Base-by-base conservation (phyloP, 352 stramenopile species). In the Globisporangium cederbergense region DNA sequence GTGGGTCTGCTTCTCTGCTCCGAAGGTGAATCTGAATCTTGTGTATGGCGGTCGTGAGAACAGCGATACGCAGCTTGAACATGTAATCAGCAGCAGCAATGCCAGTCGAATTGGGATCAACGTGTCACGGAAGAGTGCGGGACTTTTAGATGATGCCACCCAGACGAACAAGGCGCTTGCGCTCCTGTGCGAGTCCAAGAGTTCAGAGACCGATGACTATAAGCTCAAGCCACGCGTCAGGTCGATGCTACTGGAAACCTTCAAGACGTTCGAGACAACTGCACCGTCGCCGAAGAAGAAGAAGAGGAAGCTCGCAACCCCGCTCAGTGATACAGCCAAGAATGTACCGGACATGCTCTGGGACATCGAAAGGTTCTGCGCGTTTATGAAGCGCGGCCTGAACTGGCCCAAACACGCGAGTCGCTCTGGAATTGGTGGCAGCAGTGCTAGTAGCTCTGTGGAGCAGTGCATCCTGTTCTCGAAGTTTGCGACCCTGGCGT, bases 361-460 rank as follows among this genome's bases (percentile, higher is more conserved):
- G 83, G 68, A 89, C 63, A 73, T 93, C 30, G 76, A 93, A 25
- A 86, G 81, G 42, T 93, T 91, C 52, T 86, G 76, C 18, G 67
- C 67, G 0, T 90, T 93, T 40, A 65, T 66, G 53, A 68, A 49
- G n/a, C 46, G 62, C 13, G 56, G 61, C 0, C 36, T 76, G 18
- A 63, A 60, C 3, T 54, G 60, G 34, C 67, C 54, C 1, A 47
- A 56, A 30, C 45, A 59, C 45, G 38, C 43, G 14, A 36, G 40
- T 14, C 40, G 54, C n/a, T n/a, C 18, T 36, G 32, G 57, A n/a
- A 22, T 32, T 9, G 22, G 38, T 20, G 36, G 56, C 1, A 51
- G 49, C 1, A 51, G 53, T 5, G 38, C 14, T 28, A 25, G 16
- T 2, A 45, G 20, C 40, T 46, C 30, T 11, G 36, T 63, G 34